Evolutionary conservation across 139 green algal genomes (phyloP).

Genomic region (Coccomyxa sp.): DNA sequence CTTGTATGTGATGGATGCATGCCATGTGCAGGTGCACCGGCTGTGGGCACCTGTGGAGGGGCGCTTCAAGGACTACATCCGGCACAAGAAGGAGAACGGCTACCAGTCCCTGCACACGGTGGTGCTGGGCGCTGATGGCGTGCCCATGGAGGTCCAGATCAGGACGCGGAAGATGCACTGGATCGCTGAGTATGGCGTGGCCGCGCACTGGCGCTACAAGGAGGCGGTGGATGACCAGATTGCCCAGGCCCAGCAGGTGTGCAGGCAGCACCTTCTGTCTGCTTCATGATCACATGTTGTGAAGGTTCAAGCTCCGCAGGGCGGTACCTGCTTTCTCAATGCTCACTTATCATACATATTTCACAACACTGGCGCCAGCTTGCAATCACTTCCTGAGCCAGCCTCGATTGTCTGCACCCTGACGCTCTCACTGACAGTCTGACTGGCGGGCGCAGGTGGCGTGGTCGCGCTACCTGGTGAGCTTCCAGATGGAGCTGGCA

Average conservation of each 20-base stretch:
- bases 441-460: slow-evolving; percentile 10
- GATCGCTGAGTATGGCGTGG: slow-evolving; percentile 86
- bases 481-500: slow-evolving; percentile 34
- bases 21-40: slow-evolving; percentile 15
- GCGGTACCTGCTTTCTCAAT: not conserved
- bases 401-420: not conserved
- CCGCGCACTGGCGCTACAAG: slow-evolving; percentile 98
- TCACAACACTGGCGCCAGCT: too few species aligned
- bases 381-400: not conserved
- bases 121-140: slow-evolving; percentile 35
- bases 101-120: slow-evolving; percentile 86
- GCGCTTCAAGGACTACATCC: slow-evolving; percentile 87
- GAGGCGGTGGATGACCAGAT: slow-evolving; percentile 40
- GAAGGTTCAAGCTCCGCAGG: too few species aligned
- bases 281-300: not conserved
- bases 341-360: too few species aligned
- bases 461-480: slow-evolving; percentile 37
- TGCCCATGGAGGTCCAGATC: slow-evolving; percentile 69
- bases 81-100: slow-evolving; percentile 82
- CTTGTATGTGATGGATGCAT: not conserved
- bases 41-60: slow-evolving; percentile 50
- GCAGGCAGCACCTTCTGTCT: not conserved
- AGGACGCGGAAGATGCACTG: slow-evolving; percentile 93
- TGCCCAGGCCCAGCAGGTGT: not conserved
- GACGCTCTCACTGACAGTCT: not conserved